Evolutionary conservation across 2,329 filamentous ascomycete species (phyloP).

Genomic region (Cladosporium oxysporum): DNA sequence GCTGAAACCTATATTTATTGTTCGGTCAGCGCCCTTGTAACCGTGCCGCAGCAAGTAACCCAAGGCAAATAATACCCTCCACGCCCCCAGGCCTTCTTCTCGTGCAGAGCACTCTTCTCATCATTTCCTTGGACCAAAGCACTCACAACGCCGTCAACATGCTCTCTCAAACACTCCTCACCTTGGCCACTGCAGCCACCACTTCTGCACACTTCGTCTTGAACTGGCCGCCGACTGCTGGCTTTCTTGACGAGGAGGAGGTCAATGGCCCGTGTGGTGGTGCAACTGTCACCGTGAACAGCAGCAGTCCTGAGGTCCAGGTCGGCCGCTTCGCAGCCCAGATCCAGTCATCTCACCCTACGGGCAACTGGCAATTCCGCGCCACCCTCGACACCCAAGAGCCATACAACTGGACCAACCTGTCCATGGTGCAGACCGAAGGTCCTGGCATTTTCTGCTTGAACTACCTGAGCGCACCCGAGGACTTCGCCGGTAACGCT

Average conservation of each 20-base stretch:
- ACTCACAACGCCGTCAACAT: slow-evolving; percentile 1
- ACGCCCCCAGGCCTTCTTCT: background rate
- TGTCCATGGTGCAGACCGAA: slow-evolving; percentile 30
- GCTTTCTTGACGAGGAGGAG: slow-evolving; percentile 34
- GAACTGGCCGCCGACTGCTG: slow-evolving; percentile 39
- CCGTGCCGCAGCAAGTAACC: background rate
- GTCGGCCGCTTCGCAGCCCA: slow-evolving; percentile 34
- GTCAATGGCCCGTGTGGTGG: slow-evolving; percentile 33
- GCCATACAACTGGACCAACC: slow-evolving; percentile 35
- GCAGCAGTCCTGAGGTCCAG: slow-evolving; percentile 28
- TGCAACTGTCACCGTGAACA: slow-evolving; percentile 28
- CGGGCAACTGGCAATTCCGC: slow-evolving; percentile 31
- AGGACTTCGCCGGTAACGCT: slow-evolving; percentile 30
- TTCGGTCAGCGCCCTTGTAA: background rate
- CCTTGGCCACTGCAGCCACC: slow-evolving; percentile 31
- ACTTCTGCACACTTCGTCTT: slow-evolving; percentile 48
- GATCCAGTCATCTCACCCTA: slow-evolving; percentile 34
- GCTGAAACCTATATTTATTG: background rate
- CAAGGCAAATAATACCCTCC: background rate
- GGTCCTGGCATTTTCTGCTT: slow-evolving; percentile 35
- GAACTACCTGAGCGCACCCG: slow-evolving; percentile 29
- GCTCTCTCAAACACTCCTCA: slow-evolving; percentile 27
- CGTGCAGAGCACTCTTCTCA: background rate
- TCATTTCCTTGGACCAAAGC: background rate
- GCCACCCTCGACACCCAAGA: slow-evolving; percentile 32